These are phyloP conservation scores for Erodium texanum DNA, from an alignment of 441 rosid genomes.

Conservation along the genomic window DNA sequence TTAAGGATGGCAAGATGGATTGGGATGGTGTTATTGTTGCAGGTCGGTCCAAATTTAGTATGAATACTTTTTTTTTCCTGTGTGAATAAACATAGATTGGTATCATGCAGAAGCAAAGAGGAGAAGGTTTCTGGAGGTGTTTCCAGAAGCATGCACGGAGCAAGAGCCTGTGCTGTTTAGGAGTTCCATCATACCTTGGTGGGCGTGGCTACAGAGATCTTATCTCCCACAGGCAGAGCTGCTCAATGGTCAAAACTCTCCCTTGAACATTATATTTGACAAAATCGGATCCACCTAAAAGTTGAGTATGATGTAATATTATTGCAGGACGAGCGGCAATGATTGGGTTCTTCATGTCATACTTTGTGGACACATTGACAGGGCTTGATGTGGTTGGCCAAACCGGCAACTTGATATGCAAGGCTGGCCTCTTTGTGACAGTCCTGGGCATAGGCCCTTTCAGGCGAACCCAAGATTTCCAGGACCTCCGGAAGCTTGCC, in stretches of 20 bases:
- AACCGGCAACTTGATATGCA: constrained; percentile 39
- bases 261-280: no score
- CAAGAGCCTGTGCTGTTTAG: constrained; percentile 43
- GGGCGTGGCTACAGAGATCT: constrained; percentile 45
- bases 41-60: constrained; percentile 23
- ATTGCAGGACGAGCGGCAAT: constrained; percentile 51
- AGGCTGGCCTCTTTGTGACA: constrained; percentile 32
- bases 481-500: constrained; percentile 27
- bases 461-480: constrained; percentile 26
- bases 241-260: constrained; percentile 27
- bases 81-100: no score
- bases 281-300: no score
- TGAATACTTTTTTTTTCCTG: no score
- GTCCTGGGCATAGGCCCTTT: constrained; percentile 22
- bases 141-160: constrained; percentile 38
- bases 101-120: constrained; percentile 44
- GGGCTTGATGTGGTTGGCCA: constrained; percentile 42
- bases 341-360: constrained; percentile 46
- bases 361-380: constrained; percentile 33
- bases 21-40: constrained; percentile 41
- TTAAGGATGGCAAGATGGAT: constrained; percentile 40
- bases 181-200: constrained; percentile 49
- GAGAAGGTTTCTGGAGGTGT: constrained; percentile 40
- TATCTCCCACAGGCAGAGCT: constrained; percentile 50
- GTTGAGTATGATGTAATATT: neutral